phyloP scores from a whole-genome alignment of 768 basidiomycete species.

The Amanita jacksonii region DNA sequence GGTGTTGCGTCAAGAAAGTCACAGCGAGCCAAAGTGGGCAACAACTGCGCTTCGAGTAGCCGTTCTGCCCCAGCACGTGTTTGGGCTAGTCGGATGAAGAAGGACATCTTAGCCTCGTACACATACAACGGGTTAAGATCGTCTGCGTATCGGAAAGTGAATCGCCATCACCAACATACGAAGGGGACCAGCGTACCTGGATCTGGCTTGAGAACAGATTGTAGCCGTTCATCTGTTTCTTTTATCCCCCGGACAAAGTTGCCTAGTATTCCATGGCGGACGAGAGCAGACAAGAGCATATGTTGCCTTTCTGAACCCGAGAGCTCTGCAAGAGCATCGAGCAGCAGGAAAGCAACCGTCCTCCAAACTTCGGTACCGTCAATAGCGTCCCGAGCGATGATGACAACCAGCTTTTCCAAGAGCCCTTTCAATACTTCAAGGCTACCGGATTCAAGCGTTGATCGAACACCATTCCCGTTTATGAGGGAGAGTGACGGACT shows the following conservation, averaged over 20 bases:
- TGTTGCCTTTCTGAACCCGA: constrained; percentile 65
- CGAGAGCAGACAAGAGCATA: constrained; percentile 45
- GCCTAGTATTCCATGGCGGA: constrained; percentile 65
- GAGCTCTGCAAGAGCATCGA: constrained; percentile 72
- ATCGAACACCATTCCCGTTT: constrained; percentile 16
- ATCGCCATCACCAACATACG: background rate
- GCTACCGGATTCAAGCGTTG: constrained; percentile 51
- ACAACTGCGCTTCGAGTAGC: constrained; percentile 66
- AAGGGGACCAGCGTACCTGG: constrained; percentile 48
- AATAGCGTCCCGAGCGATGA: constrained; percentile 82
- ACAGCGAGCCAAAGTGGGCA: constrained; percentile 70
- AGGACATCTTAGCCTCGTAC: constrained; percentile 90
- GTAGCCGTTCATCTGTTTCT: constrained; percentile 67
- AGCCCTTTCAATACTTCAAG: constrained; percentile 55
- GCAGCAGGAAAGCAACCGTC: constrained; percentile 85
- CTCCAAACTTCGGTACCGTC: constrained; percentile 97
- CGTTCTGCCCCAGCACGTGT: constrained; percentile 78
- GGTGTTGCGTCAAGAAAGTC: constrained; percentile 84
- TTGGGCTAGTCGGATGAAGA: constrained; percentile 79
- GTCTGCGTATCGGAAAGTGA: constrained; percentile 42
- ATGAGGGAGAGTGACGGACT: constrained; percentile 26
- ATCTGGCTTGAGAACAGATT: constrained; percentile 77
- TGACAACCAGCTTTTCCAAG: constrained; percentile 63
- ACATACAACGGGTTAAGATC: constrained; percentile 88
- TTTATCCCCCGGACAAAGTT: constrained; percentile 81